These are phyloP conservation scores for Ilex paraguariensis DNA, from an alignment of 305 asterid genomes.

Conservation along the genomic window DNA sequence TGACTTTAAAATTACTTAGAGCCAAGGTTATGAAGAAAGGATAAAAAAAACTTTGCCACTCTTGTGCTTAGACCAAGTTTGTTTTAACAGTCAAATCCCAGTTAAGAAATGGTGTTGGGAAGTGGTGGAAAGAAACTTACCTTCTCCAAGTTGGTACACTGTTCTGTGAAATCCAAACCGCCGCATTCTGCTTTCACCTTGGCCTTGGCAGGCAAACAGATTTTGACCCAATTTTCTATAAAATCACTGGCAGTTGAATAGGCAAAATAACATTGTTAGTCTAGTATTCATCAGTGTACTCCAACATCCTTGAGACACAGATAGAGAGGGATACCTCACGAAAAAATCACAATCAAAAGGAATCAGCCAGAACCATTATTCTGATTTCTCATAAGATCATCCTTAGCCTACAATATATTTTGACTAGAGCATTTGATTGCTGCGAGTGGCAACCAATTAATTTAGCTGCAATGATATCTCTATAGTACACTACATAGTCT, in stretches of 20 bases:
- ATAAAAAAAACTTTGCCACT: not conserved
- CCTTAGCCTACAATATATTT: too few species aligned
- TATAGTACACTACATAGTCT: not conserved
- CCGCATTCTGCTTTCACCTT: constrained; percentile 46
- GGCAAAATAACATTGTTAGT: not conserved
- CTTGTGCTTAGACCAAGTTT: too few species aligned
- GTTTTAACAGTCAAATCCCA: not conserved
- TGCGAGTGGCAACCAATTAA: too few species aligned
- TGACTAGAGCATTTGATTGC: too few species aligned
- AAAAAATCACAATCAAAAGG: too few species aligned
- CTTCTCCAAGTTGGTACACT: constrained; percentile 66
- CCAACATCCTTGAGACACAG: too few species aligned
- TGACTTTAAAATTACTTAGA: too few species aligned
- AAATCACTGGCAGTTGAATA: constrained; percentile 48
- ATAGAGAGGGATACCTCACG: too few species aligned
- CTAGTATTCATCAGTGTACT: not conserved
- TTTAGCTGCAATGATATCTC: not conserved
- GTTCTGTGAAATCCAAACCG: constrained; percentile 43
- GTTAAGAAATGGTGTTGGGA: not conserved
- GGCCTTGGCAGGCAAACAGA: constrained; percentile 60
- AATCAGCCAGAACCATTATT: too few species aligned
- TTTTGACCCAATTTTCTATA: constrained; percentile 86
- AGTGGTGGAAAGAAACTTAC: constrained; percentile 19
- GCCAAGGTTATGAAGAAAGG: not conserved
- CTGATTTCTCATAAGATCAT: too few species aligned